A percentile compares a stretch with the other conserved stretches of the same genome.
Evolutionary conservation across 2,329 filamentous ascomycete species (phyloP).

Genomic region (Metarhizium sp.): DNA sequence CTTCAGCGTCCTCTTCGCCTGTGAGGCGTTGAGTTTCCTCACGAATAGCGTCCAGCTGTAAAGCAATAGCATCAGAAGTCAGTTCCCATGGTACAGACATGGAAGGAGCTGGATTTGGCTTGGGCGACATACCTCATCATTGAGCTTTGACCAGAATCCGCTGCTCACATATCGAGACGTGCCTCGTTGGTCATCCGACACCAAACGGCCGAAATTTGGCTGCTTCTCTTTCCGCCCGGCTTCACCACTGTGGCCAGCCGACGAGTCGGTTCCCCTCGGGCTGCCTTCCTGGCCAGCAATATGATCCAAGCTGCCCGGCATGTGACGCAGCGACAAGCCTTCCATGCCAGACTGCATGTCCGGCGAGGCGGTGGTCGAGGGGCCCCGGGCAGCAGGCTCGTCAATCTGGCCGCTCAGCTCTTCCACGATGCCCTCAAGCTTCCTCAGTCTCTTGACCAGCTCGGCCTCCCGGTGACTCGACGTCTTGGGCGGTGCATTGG

Average conservation of each 20-base stretch:
- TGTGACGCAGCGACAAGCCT: constrained; percentile 5
- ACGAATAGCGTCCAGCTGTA: constrained; percentile 32
- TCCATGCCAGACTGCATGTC: constrained; percentile 10
- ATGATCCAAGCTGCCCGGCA: constrained; percentile 7
- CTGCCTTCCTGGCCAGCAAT: constrained; percentile 7
- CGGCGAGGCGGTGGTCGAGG: constrained; percentile 21
- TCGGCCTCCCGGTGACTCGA: constrained; percentile 57
- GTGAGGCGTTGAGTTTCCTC: constrained; percentile 38
- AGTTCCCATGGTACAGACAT: no score
- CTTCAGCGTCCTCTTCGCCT: constrained; percentile 35
- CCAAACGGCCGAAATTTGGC: constrained; percentile 55
- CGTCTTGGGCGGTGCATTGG: constrained; percentile 49
- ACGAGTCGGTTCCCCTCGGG: constrained; percentile 16
- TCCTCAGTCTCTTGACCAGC: constrained; percentile 60
- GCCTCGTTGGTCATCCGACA: constrained; percentile 59
- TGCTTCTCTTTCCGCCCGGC: constrained; percentile 17
- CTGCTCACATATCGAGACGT: constrained; percentile 67
- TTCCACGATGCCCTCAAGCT: constrained; percentile 68
- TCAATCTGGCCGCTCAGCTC: constrained; percentile 57
- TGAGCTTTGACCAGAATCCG: constrained; percentile 67
- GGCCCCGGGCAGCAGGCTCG: constrained; percentile 28
- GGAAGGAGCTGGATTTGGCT: not conserved
- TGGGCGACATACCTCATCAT: constrained; percentile 51
- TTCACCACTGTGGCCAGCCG: constrained; percentile 25
- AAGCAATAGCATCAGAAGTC: not conserved